These are phyloP conservation scores for Talaromyces islandicus DNA, from an alignment of 2,329 filamentous ascomycete genomes.

Conservation along the genomic window DNA sequence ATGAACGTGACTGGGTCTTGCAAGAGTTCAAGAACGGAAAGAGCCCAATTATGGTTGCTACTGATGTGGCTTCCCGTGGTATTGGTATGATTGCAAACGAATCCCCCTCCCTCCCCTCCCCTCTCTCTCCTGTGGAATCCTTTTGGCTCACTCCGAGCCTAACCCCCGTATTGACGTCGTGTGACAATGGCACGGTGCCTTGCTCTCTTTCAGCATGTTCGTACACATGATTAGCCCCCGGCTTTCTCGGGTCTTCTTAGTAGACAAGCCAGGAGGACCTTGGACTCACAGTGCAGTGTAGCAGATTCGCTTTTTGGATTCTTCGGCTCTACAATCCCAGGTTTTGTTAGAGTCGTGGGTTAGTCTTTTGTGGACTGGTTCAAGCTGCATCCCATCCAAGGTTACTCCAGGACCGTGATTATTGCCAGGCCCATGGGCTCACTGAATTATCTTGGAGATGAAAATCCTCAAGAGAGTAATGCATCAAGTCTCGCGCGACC, in stretches of 20 bases:
- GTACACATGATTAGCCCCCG: conserved; percentile 88
- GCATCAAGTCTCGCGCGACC: conserved; percentile 57
- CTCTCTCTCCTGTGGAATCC: conserved; percentile 18
- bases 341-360: conserved; percentile 67
- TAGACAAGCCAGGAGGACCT: conserved; percentile 77
- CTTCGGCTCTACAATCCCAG: conserved; percentile 58
- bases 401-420: conserved; percentile 61
- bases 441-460: conserved; percentile 37
- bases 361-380: conserved; percentile 70
- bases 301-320: conserved; percentile 65
- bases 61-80: conserved; percentile 99
- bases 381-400: conserved; percentile 65
- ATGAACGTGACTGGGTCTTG: conserved; percentile 98
- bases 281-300: conserved; percentile 72
- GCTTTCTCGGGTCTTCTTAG: conserved; percentile 66
- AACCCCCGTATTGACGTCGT: conserved; percentile 47
- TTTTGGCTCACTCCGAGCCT: conserved; percentile 17
- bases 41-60: conserved; percentile 99
- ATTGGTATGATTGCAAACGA: conserved; percentile 84
- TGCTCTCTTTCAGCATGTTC: conserved; percentile 84
- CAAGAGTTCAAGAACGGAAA: conserved; percentile 99
- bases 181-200: conserved; percentile 65
- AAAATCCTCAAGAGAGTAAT: conserved; percentile 50
- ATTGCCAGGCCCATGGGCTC: conserved; percentile 48
- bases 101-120: conserved; percentile 25